Evolutionary conservation across 2,329 filamentous ascomycete species (phyloP).

Genomic region (Hymenoscyphus infarciens): DNA sequence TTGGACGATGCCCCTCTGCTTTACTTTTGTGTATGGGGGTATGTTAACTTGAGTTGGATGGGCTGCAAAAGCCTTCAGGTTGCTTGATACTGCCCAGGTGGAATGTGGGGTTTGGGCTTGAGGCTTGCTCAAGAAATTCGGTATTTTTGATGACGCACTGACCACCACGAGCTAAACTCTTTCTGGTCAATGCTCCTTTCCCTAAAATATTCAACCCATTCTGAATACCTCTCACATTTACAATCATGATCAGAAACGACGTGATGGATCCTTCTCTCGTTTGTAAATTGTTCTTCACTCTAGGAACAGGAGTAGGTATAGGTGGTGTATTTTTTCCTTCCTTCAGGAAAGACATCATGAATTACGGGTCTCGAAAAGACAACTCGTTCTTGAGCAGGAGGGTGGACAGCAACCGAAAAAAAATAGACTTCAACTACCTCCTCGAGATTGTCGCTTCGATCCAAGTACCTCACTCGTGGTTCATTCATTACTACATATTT

Average conservation of each 20-base stretch:
- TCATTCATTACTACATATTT: slow-evolving; percentile 78
- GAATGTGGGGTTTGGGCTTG: not conserved
- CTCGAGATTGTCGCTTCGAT: slow-evolving; percentile 26
- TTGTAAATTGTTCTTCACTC: slow-evolving; percentile 31
- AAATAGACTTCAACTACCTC: slow-evolving; percentile 9
- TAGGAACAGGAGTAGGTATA: slow-evolving; percentile 28
- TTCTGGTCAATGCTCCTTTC: not conserved
- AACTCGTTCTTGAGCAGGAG: not conserved
- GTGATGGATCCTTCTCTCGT: slow-evolving; percentile 29
- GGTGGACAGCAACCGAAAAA: not conserved
- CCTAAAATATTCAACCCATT: not conserved
- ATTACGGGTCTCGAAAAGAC: slow-evolving; percentile 31
- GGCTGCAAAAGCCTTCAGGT: not conserved
- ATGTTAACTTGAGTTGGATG: not conserved
- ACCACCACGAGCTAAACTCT: not conserved
- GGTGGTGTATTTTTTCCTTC: slow-evolving; percentile 31
- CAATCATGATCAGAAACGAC: not conserved
- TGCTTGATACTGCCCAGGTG: not conserved
- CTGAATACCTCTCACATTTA: not conserved
- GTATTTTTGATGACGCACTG: slow-evolving; percentile 2
- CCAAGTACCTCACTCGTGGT: slow-evolving; percentile 81
- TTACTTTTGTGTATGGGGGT: not conserved
- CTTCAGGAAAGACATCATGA: slow-evolving; percentile 32
- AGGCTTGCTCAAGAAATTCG: not conserved
- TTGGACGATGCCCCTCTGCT: not conserved